Base-by-base conservation (phyloP, 768 basidiomycete genomes). In the Tremella fuciformis region DNA sequence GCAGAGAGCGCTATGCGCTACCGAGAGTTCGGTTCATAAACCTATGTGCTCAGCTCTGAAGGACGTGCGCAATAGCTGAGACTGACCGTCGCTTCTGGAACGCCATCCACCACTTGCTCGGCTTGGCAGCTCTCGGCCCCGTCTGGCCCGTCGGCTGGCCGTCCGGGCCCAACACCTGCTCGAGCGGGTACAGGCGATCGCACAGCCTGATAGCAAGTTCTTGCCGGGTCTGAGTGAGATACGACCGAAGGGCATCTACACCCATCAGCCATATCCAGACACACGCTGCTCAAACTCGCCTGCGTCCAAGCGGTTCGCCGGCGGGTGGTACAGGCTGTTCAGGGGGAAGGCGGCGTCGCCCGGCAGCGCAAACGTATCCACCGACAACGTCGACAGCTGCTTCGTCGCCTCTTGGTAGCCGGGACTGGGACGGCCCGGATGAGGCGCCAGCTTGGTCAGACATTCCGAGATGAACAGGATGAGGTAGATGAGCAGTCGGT, bases 101-200 rank as follows among this genome's bases (percentile, higher is more conserved):
- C 19, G 89, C 88, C 91, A 97, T 94, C 96, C 96, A 99, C 96
- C 96, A 99, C 78, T 99, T 99, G 82, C 88, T 96, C 4, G 96
- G 93, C 76, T 89, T 93, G 58, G 87, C 87, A 2, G 70, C 70
- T 44, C 75, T 64, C 7, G 64, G 40, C 13, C 71, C 71, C 1
- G 26, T 29, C 64, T 77, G 68, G 1, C 71, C 72, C 3, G 70
- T 74, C 3, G 70, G 73, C 46, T 88, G 87, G 4, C 92, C 92
- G 75, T 94, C 91, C 39, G 86, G 37, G 7, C 71, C 71, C 3
- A 73, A 49, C 38, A 64, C 59, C 13, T 71, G 72, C 58, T 76
- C 89, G 15, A 68, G 38, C n/a, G 77, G 75, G 76, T 99, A 99
- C 50, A 99, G 80, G 52, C 85, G 82, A 70, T 93, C 91, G 13